Conservation (phyloP, 1,139 yeast species). For the Taphrina confusa region DNA sequence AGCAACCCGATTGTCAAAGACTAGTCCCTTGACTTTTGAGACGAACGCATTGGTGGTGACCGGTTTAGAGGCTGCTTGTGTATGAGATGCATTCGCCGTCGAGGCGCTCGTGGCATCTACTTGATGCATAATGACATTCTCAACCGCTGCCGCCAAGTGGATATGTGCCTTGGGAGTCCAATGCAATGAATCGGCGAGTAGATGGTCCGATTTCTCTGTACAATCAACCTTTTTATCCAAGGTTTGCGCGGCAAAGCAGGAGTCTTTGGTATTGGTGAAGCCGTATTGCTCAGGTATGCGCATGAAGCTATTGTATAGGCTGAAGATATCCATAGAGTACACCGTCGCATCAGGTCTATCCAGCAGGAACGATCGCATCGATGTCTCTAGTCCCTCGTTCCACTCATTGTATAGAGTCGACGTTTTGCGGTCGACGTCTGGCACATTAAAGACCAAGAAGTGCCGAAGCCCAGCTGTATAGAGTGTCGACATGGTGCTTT, state of each 20-base stretch:
- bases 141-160: background rate
- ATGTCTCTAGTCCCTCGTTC: background rate
- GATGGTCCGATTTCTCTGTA: background rate
- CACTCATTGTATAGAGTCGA: background rate
- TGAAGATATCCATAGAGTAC: background rate
- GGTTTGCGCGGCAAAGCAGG: background rate
- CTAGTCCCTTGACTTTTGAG: background rate
- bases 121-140: background rate
- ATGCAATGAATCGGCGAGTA: background rate
- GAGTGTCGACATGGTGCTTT: background rate
- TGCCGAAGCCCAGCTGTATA: slow-evolving; percentile 1
- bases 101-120: too few species aligned
- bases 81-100: too few species aligned
- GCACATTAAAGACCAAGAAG: slow-evolving; percentile 2
- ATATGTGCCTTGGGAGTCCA: slow-evolving; percentile 8
- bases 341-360: background rate
- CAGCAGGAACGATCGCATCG: background rate
- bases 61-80: too few species aligned
- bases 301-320: background rate
- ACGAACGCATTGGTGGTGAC: too few species aligned
- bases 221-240: background rate
- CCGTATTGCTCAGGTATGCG: background rate
- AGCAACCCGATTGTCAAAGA: background rate
- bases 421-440: background rate
- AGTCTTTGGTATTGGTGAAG: background rate